phyloP scores from a whole-genome alignment of 257 asterid genomes.

The Nicotiana tabacum region DNA sequence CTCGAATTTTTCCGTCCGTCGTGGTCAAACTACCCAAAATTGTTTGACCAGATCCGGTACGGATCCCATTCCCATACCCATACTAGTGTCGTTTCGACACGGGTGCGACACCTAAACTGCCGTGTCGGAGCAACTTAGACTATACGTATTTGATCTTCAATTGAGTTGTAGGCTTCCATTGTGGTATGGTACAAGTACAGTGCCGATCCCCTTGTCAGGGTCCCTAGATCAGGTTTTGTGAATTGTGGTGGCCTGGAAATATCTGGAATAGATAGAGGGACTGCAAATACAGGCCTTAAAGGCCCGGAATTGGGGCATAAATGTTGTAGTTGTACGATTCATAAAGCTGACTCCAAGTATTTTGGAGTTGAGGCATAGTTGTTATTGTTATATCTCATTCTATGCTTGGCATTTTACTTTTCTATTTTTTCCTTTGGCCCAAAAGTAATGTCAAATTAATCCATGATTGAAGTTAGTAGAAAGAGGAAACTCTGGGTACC shows the following conservation, averaged over 20 bases:
- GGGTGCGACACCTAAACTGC: no score
- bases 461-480: background rate
- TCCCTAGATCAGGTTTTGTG: background rate
- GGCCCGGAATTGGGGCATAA: no score
- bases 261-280: background rate
- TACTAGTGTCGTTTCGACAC: no score
- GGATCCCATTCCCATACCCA: no score
- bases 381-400: background rate
- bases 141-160: background rate
- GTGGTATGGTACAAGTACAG: background rate
- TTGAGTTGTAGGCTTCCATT: background rate
- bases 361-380: background rate
- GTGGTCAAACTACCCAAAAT: no score
- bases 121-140: background rate
- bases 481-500: background rate
- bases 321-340: no score
- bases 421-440: background rate
- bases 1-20: no score
- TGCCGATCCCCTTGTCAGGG: background rate
- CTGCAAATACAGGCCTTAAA: background rate
- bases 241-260: background rate
- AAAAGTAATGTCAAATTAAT: background rate
- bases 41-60: no score
- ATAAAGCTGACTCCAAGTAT: background rate
- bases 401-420: background rate